Percentiles rank a stretch among this genome's conserved stretches.
These are phyloP conservation scores for Paecilomyces fulvus DNA, from an alignment of 2,329 filamentous ascomycete genomes.

Conservation along the genomic window DNA sequence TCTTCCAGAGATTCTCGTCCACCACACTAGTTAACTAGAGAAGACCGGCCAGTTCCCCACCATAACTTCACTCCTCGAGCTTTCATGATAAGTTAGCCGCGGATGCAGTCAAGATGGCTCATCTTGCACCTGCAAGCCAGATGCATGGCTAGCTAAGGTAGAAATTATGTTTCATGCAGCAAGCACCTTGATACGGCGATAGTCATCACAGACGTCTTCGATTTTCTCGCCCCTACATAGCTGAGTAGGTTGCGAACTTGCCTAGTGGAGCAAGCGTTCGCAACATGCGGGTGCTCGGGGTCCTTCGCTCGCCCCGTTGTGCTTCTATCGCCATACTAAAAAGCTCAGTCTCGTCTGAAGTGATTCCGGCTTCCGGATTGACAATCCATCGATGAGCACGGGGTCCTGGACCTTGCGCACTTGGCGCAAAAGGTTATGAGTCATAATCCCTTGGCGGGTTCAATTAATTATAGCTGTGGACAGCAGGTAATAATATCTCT, in stretches of 20 bases:
- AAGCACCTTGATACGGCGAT: neutral
- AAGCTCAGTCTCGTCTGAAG: neutral
- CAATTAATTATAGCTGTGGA: neutral
- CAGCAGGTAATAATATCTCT: neutral
- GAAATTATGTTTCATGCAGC: neutral
- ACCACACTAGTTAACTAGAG: neutral
- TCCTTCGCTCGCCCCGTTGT: neutral
- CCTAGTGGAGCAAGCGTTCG: neutral
- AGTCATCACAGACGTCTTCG: neutral
- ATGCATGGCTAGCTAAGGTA: neutral
- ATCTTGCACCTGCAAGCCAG: neutral
- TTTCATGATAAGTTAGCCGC: neutral
- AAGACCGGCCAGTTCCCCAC: neutral
- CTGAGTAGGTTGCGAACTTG: neutral
- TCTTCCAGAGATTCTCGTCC: neutral
- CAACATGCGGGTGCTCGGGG: neutral
- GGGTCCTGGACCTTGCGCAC: neutral
- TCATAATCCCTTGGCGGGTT: neutral
- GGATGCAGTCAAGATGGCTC: neutral
- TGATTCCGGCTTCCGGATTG: neutral
- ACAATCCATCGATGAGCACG: neutral
- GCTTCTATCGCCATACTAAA: neutral
- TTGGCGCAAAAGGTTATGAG: neutral
- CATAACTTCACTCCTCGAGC: neutral
- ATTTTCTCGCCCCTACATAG: neutral